Conservation (phyloP, 225 moss, liverwort and hornwort genomes). For the Physcomitrellopsis africana region DNA sequence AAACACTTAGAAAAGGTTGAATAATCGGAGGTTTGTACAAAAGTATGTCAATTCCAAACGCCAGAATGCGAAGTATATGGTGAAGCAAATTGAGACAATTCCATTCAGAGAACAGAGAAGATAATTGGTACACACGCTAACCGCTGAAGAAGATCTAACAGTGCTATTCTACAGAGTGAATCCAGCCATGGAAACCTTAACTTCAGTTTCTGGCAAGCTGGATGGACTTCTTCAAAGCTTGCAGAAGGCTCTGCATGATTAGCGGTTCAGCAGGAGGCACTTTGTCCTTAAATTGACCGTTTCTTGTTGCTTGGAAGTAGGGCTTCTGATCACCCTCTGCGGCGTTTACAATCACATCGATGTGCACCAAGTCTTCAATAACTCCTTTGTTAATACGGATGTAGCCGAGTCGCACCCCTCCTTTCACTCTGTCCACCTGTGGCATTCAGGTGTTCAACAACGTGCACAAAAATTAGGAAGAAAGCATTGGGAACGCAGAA, state of each 20-base stretch:
- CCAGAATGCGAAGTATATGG: not conserved
- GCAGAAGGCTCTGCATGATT: constrained; percentile 94
- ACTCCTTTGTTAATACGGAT: constrained; percentile 65
- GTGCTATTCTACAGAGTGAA: constrained; percentile 1
- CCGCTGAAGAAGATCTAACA: not conserved
- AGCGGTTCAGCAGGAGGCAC: constrained; percentile 85
- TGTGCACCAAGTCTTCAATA: constrained; percentile 82
- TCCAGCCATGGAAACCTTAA: not conserved
- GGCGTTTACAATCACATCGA: constrained; percentile 70
- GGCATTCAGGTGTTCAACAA: not conserved
- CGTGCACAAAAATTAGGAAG: no score
- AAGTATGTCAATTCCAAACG: no score
- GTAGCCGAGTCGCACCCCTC: constrained; percentile 92
- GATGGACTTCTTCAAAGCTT: constrained; percentile 73
- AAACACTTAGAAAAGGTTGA: no score
- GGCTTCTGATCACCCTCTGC: constrained; percentile 61
- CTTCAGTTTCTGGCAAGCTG: constrained; percentile 52
- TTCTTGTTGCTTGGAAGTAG: constrained; percentile 78
- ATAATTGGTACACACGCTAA: not conserved
- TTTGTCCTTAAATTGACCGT: constrained; percentile 65
- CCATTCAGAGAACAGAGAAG: not conserved
- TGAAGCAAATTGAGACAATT: not conserved
- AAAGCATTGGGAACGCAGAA: no score
- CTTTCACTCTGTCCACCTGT: constrained; percentile 92
- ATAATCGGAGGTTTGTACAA: no score